Conservation (phyloP, 345 rosid species). For the Psidium guajava region DNA sequence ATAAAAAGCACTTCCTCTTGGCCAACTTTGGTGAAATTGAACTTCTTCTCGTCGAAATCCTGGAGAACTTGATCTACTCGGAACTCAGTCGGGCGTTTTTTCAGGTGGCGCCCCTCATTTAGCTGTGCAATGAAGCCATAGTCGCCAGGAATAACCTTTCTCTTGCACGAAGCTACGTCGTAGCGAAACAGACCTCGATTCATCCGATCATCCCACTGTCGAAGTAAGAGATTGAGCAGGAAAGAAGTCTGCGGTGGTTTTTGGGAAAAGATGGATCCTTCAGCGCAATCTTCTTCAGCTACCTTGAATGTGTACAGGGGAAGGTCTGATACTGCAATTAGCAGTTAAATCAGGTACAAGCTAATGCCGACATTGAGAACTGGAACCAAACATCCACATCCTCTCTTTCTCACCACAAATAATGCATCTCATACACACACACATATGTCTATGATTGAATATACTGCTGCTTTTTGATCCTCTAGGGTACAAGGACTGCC, state of each 20-base stretch:
- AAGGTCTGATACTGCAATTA: conserved; percentile 19
- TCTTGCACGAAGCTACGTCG: conserved; percentile 34
- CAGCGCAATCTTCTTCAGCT: background rate
- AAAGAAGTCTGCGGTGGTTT: background rate
- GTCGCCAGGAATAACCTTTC: conserved; percentile 31
- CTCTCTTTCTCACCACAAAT: background rate
- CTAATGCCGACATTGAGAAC: background rate
- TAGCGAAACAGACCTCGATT: conserved; percentile 38
- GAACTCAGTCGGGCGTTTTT: conserved; percentile 47
- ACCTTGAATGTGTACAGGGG: conserved; percentile 30
- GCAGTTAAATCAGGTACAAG: conserved; percentile 7
- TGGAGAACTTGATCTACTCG: conserved; percentile 43
- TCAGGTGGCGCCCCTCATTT: conserved; percentile 47
- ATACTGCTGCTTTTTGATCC: background rate
- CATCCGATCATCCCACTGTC: conserved; percentile 44
- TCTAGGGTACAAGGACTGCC: background rate
- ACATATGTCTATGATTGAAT: background rate
- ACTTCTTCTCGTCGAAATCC: conserved; percentile 35
- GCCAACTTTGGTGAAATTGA: conserved; percentile 46
- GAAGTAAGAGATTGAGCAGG: conserved; percentile 7
- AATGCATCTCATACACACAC: background rate
- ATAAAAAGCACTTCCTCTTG: conserved; percentile 45
- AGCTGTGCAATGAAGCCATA: conserved; percentile 41
- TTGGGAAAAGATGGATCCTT: conserved; percentile 1
- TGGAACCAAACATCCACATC: background rate